These are phyloP conservation scores for Vaccinium macrocarpon DNA, from an alignment of 148 eudicot genomes.

Conservation along the genomic window DNA sequence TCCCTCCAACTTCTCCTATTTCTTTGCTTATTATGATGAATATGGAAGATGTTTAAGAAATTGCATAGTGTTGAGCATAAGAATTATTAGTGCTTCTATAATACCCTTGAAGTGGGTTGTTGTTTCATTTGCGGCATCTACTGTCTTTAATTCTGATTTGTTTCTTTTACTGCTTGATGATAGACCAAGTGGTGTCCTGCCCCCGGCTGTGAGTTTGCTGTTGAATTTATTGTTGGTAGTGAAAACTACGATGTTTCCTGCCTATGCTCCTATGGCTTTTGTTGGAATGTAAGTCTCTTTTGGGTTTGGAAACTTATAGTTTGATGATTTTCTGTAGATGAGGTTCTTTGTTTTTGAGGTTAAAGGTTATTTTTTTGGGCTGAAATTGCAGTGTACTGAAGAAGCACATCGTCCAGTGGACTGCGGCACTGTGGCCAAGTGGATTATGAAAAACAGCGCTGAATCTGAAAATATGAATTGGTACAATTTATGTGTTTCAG, in stretches of 20 bases:
- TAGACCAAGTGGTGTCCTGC: conserved; percentile 78
- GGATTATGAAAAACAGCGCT: conserved; percentile 43
- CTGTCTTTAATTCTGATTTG: not conserved
- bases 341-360: not conserved
- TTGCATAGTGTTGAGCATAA: not conserved
- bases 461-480: conserved; percentile 62
- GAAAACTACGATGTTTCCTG: conserved; percentile 57
- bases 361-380: conserved; percentile 1
- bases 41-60: not conserved
- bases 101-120: conserved; percentile 6
- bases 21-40: not conserved
- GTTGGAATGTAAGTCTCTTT: conserved; percentile 55
- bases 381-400: conserved; percentile 50
- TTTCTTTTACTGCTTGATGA: conserved; percentile 4
- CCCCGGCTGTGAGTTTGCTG: conserved; percentile 62
- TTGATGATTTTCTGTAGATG: not conserved
- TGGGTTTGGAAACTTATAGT: not conserved
- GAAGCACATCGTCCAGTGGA: conserved; percentile 76
- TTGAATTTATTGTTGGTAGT: conserved; percentile 50
- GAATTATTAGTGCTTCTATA: not conserved
- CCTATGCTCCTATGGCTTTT: conserved; percentile 52
- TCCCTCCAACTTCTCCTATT: not conserved
- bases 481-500: conserved; percentile 25
- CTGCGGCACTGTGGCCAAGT: conserved; percentile 52
- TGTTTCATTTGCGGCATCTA: not conserved